Evolutionary conservation across 352 stramenopile genomes (phyloP).

Genomic region (Globisporangium paddicum): DNA sequence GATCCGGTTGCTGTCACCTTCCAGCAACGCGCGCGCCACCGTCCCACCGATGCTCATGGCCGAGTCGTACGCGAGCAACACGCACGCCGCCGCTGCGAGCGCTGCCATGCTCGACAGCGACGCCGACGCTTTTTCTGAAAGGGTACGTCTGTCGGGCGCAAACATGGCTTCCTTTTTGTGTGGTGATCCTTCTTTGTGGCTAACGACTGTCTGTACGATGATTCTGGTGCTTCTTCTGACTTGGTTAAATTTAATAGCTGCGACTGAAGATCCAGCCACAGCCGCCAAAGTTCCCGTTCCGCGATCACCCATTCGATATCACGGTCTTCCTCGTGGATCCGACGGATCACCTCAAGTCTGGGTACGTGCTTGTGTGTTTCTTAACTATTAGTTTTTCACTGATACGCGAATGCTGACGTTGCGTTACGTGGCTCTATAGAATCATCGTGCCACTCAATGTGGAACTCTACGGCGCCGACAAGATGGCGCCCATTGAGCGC

Average conservation of each 20-base stretch:
- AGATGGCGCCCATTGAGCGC: slow-evolving; percentile 79
- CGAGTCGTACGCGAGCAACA: slow-evolving; percentile 36
- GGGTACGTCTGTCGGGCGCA: slow-evolving; percentile 19
- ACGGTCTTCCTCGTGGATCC: slow-evolving; percentile 85
- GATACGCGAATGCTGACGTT: neutral
- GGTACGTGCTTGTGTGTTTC: slow-evolving; percentile 18
- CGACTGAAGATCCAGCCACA: slow-evolving; percentile 82
- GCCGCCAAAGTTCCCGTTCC: slow-evolving; percentile 84
- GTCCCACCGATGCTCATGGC: slow-evolving; percentile 47
- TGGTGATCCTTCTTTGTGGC: neutral
- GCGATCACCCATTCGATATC: slow-evolving; percentile 81
- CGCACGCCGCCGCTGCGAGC: slow-evolving; percentile 14
- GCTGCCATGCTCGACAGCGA: slow-evolving; percentile 40
- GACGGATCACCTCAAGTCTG: slow-evolving; percentile 75
- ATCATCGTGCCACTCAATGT: slow-evolving; percentile 75
- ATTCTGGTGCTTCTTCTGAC: neutral
- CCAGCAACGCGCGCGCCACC: slow-evolving; percentile 3
- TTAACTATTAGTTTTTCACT: no score
- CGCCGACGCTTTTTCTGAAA: slow-evolving; percentile 49
- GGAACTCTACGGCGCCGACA: slow-evolving; percentile 79
- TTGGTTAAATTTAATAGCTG: slow-evolving; percentile 23
- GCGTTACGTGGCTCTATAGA: slow-evolving; percentile 14
- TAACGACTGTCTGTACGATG: neutral
- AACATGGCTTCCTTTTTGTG: neutral
- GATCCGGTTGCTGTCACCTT: neutral